These are phyloP conservation scores for Populus hybrid DNA, from an alignment of 441 rosid species.

Conservation along the genomic window DNA sequence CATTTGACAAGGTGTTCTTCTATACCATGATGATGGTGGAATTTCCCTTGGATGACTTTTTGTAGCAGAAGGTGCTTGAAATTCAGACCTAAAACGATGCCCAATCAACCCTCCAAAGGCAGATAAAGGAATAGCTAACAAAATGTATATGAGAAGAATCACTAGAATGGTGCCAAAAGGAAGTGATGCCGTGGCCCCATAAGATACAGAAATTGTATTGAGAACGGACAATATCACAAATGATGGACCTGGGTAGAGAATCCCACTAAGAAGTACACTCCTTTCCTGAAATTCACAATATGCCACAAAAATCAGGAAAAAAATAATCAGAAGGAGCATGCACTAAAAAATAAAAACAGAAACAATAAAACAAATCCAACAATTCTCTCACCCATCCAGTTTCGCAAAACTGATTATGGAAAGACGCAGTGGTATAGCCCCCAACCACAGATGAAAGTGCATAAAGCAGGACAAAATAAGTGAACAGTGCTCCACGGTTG, in stretches of 20 bases:
- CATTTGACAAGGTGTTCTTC: conserved; percentile 59
- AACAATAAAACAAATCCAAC: background rate
- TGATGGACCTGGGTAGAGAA: conserved; percentile 55
- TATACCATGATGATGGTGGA: conserved; percentile 58
- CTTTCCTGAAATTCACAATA: conserved; percentile 42
- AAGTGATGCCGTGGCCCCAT: conserved; percentile 74
- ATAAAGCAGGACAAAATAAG: conserved; percentile 52
- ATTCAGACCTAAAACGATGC: conserved; percentile 51
- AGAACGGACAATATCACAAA: conserved; percentile 46
- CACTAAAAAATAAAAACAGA: background rate
- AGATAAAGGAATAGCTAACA: conserved; percentile 58
- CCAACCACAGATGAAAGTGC: conserved; percentile 65
- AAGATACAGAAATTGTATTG: conserved; percentile 59
- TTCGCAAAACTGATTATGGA: conserved; percentile 56
- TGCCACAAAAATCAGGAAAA: background rate
- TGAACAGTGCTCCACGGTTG: conserved; percentile 57
- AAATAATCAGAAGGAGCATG: background rate
- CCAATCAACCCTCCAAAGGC: conserved; percentile 70
- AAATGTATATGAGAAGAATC: conserved; percentile 46
- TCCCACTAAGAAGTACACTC: conserved; percentile 62
- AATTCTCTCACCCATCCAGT: conserved; percentile 59
- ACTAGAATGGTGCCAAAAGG: conserved; percentile 72
- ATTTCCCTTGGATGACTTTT: conserved; percentile 64
- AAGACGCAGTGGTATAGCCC: conserved; percentile 66
- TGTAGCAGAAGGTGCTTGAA: conserved; percentile 55